These are phyloP conservation scores for Leccinum disarticulatum DNA, from an alignment of 768 basidiomycete species.

Conservation along the genomic window DNA sequence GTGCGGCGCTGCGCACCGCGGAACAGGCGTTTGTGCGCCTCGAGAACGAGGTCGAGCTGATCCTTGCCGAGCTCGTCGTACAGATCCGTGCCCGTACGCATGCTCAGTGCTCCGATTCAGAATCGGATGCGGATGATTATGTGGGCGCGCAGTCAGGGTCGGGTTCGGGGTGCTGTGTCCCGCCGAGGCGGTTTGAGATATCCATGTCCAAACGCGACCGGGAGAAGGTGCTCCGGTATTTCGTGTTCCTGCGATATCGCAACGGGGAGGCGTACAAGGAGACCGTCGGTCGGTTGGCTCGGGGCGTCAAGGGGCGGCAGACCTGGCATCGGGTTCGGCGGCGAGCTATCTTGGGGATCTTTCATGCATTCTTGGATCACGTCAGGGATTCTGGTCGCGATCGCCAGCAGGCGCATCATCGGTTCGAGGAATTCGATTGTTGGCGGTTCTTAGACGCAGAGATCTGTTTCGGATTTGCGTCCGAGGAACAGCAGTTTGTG, in stretches of 20 bases:
- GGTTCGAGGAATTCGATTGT: constrained; percentile 37
- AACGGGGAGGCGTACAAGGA: constrained; percentile 49
- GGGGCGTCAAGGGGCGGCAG: constrained; percentile 19
- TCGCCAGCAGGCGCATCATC: background rate
- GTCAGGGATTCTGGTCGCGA: background rate
- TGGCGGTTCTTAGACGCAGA: constrained; percentile 51
- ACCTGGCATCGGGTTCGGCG: constrained; percentile 32
- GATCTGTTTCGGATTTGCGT: constrained; percentile 52
- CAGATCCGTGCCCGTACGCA: constrained; percentile 27
- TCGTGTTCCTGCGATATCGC: constrained; percentile 57
- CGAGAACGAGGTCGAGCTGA: constrained; percentile 42
- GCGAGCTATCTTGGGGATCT: constrained; percentile 26
- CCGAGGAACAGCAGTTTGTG: constrained; percentile 57
- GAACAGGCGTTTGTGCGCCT: constrained; percentile 44
- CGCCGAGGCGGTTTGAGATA: constrained; percentile 19
- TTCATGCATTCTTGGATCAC: constrained; percentile 29
- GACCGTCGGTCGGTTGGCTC: constrained; percentile 34
- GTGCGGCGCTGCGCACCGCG: constrained; percentile 38
- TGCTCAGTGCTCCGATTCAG: background rate
- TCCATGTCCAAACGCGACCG: constrained; percentile 27
- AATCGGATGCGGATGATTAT: background rate
- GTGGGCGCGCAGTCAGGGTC: background rate
- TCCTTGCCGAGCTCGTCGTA: constrained; percentile 37
- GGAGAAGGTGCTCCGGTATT: constrained; percentile 47
- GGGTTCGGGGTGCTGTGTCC: background rate